A percentile compares a stretch with the other conserved stretches of the same genome.
phyloP scores from a whole-genome alignment of 2,329 filamentous ascomycete genomes.

The Atkinsonella texensis region DNA sequence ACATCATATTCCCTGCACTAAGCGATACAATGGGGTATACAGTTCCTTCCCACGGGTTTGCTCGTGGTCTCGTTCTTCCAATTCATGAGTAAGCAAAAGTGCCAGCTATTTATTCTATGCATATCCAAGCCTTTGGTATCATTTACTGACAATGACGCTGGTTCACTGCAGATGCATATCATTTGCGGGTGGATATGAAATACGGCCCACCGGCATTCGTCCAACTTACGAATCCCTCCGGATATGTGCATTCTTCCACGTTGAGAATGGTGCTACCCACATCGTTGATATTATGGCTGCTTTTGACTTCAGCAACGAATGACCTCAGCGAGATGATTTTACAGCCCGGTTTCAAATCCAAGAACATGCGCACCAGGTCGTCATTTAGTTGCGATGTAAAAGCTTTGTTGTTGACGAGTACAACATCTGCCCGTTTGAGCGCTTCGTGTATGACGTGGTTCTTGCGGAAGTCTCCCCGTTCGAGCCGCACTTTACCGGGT shows the following conservation, averaged over 20 bases:
- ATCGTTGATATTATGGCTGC: constrained; percentile 63
- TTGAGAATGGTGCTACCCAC: constrained; percentile 72
- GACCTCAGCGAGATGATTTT: constrained; percentile 85
- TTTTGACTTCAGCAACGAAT: constrained; percentile 73
- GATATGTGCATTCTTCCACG: constrained; percentile 51
- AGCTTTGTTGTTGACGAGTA: constrained; percentile 95
- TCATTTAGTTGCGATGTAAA: constrained; percentile 84
- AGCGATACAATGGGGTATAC: constrained; percentile 13
- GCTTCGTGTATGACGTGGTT: constrained; percentile 58
- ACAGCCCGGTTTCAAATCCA: constrained; percentile 84
- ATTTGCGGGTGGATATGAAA: constrained; percentile 75
- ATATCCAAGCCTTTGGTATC: constrained; percentile 10
- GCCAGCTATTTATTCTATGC: constrained; percentile 2
- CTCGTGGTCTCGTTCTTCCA: constrained; percentile 5
- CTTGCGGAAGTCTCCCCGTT: constrained; percentile 73
- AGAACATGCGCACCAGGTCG: constrained; percentile 73
- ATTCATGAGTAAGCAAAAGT: neutral
- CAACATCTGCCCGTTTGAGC: constrained; percentile 79
- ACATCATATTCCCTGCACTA: neutral
- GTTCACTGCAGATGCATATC: constrained; percentile 16
- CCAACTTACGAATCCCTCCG: constrained; percentile 80
- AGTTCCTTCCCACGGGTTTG: constrained; percentile 11
- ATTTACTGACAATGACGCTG: constrained; percentile 17
- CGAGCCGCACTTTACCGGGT: constrained; percentile 66
- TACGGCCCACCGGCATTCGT: constrained; percentile 73